These are phyloP conservation scores for Heliocybe sulcata DNA, from an alignment of 1,284 basidiomycete genomes.

Conservation along the genomic window DNA sequence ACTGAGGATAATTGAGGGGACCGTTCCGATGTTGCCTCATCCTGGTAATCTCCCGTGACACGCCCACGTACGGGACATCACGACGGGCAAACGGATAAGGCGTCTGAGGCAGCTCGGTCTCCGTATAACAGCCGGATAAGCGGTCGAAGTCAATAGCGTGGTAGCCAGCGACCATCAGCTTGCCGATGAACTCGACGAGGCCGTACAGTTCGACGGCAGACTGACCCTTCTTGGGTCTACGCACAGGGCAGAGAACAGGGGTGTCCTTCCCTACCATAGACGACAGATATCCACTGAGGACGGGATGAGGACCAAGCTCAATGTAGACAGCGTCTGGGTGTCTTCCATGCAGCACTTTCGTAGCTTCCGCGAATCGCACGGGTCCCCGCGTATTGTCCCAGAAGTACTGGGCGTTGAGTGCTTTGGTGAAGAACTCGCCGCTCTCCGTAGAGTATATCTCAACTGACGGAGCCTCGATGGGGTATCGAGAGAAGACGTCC, in stretches of 20 bases:
- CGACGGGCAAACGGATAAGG: slow-evolving; percentile 1
- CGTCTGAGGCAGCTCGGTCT: not conserved
- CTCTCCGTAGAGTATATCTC: slow-evolving; percentile 14
- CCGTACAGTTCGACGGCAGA: not conserved
- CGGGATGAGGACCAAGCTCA: slow-evolving; percentile 29
- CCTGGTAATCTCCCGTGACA: slow-evolving; percentile 5
- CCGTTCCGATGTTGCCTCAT: slow-evolving; percentile 19
- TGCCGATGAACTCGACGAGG: not conserved
- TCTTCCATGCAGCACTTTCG: slow-evolving; percentile 12
- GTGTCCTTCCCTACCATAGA: not conserved
- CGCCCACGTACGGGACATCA: not conserved
- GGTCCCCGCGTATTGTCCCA: slow-evolving; percentile 26
- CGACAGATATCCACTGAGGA: slow-evolving; percentile 11
- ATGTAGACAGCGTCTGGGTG: slow-evolving; percentile 18
- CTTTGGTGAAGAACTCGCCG: slow-evolving; percentile 12
- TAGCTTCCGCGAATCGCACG: slow-evolving; percentile 23
- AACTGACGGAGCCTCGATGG: not conserved
- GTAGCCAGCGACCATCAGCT: not conserved
- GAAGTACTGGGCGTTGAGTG: slow-evolving; percentile 23
- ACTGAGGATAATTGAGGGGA: slow-evolving; percentile 24
- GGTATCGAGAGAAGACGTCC: slow-evolving; percentile 19
- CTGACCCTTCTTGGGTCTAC: slow-evolving; percentile 1
- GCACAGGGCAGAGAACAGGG: not conserved
- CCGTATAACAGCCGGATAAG: not conserved
- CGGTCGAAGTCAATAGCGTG: not conserved